Conservation (phyloP, 805 yeast species). For the Saccharomyces kudriavzevii region DNA sequence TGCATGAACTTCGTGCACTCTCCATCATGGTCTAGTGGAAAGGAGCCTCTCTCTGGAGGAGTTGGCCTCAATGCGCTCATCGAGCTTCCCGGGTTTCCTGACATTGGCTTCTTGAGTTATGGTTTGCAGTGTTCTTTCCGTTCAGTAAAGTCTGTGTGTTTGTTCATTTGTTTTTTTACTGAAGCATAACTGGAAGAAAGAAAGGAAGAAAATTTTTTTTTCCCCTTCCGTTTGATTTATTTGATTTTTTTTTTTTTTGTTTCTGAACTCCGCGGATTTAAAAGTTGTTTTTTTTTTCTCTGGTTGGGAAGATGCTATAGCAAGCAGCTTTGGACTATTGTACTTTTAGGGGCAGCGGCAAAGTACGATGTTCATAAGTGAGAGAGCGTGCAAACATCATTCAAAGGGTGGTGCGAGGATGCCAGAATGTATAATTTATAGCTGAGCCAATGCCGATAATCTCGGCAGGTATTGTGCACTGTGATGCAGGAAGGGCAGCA, state of each 20-base stretch:
- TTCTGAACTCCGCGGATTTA: not conserved
- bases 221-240: not conserved
- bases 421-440: too few relatives aligned
- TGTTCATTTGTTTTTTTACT: not conserved
- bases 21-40: constrained; percentile 82
- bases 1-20: constrained; percentile 76
- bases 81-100: constrained; percentile 41
- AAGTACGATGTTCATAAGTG: too few relatives aligned
- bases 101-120: constrained; percentile 12
- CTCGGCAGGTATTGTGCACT: too few relatives aligned
- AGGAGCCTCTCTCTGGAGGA: constrained; percentile 95
- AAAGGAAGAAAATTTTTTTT: not conserved
- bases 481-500: too few relatives aligned
- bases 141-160: not conserved
- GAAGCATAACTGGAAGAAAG: not conserved
- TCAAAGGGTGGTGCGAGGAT: too few relatives aligned
- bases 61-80: constrained; percentile 58
- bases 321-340: too few relatives aligned
- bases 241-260: not conserved
- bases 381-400: too few relatives aligned
- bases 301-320: not conserved
- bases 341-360: too few relatives aligned
- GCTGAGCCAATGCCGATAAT: too few relatives aligned
- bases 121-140: not conserved
- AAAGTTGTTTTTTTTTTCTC: not conserved